Base-by-base conservation (phyloP, 352 stramenopile genomes). In the Phytopythium montanum region DNA sequence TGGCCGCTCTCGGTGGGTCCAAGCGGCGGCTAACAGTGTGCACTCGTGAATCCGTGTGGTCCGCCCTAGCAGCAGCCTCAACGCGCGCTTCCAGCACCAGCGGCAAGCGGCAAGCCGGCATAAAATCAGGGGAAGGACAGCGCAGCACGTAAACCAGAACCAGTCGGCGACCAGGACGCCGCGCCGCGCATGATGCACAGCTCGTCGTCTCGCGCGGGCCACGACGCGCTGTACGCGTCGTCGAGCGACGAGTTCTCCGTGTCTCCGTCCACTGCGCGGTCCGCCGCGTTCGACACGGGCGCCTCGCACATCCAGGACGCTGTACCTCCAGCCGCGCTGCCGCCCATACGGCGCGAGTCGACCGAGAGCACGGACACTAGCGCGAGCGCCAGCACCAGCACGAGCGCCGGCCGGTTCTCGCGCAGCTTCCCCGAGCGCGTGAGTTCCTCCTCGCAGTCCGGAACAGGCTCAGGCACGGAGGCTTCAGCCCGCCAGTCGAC, bases 401-500 rank as follows among this genome's bases (percentile, higher is more conserved):
- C 21, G 8, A 19, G 54, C 9, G 39, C 4, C n/a, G 21, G 5
- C 23, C 44, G 39, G 7, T 42, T 31, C 51, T 56, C 51, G 51
- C 28, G 51, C 19, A 41, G 46, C 21, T 56, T 34, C n/a, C 42
- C 51, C 18, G 56, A 73, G 5, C 51, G 61, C 25, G 8, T 67
- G 1, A 72, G 65, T 52, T 68, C 61, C 0, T 75, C 63, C 5
- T 56, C 66, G 31, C 58, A 72, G 21, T 78, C 70, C 31, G 31
- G 31, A 1, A 36, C 31, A 0, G 54, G 25, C 58, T 41, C 39
- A 0, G 59, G 66, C 23, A 67, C 64, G 2, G 21, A 54, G 33
- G 29, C 56, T 23, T 71, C 64, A 19, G 58, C 50, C 50, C 44
- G 56, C 54, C 18, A 75, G 56, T 66, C 44, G 34, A 56, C 61